Conservation (phyloP, 306 rosid genomes). For the Datisca glomerata region DNA sequence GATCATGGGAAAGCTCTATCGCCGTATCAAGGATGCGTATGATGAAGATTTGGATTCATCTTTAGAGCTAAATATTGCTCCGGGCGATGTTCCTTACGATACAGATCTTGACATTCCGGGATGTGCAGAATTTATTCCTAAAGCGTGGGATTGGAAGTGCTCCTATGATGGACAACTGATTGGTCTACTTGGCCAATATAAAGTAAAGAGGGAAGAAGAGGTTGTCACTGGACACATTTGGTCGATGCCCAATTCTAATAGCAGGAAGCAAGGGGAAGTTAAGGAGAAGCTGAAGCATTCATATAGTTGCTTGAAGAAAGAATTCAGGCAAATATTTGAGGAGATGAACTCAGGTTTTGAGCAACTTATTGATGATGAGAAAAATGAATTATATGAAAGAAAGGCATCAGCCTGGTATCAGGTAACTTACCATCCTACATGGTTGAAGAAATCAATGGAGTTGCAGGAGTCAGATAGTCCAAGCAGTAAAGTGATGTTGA, state of each 20-base stretch:
- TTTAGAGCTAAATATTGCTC: slow-evolving; percentile 17
- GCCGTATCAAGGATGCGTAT: slow-evolving; percentile 43
- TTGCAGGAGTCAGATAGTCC: slow-evolving; percentile 23
- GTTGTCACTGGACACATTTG: slow-evolving; percentile 79
- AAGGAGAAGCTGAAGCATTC: slow-evolving; percentile 87
- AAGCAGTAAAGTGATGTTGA: slow-evolving; percentile 35
- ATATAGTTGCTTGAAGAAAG: slow-evolving; percentile 58
- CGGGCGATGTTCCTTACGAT: slow-evolving; percentile 40
- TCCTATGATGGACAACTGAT: slow-evolving; percentile 57
- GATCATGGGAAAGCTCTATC: slow-evolving; percentile 73
- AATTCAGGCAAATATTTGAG: slow-evolving; percentile 66
- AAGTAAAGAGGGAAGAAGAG: slow-evolving; percentile 77
- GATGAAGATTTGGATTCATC: slow-evolving; percentile 29
- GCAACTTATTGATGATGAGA: slow-evolving; percentile 47
- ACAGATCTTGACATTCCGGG: slow-evolving; percentile 43
- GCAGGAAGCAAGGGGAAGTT: slow-evolving; percentile 86
- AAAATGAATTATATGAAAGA: slow-evolving; percentile 43
- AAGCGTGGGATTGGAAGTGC: slow-evolving; percentile 65
- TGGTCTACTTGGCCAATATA: slow-evolving; percentile 61
- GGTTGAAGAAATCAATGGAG: slow-evolving; percentile 45
- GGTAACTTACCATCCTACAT: slow-evolving; percentile 68
- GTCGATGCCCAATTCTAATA: slow-evolving; percentile 82
- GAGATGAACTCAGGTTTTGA: slow-evolving; percentile 26
- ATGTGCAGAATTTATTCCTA: slow-evolving; percentile 41
- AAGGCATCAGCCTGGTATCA: slow-evolving; percentile 88